A percentile compares a stretch with the other conserved stretches of the same genome.
Evolutionary conservation across 495 filamentous ascomycete genomes (phyloP).

Genomic region (Rhypophila decipiens): DNA sequence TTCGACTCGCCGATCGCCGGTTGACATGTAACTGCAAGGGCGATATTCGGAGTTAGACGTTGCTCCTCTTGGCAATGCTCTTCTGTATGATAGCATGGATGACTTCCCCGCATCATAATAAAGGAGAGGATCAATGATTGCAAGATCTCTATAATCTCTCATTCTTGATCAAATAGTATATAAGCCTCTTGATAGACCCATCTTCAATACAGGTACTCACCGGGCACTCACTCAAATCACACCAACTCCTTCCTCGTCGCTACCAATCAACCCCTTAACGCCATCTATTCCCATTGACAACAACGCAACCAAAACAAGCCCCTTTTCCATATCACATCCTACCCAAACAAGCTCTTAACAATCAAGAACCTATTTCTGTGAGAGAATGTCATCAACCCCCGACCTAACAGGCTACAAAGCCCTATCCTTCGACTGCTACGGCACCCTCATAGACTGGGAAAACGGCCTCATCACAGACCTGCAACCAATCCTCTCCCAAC

Average conservation of each 20-base stretch:
- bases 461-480: constrained; percentile 25
- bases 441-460: constrained; percentile 79
- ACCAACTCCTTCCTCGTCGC: not conserved
- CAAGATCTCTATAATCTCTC: too few species aligned
- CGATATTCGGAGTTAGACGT: too few species aligned
- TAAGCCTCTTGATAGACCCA: not conserved
- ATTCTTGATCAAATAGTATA: not conserved
- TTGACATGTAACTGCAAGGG: too few species aligned
- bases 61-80: too few species aligned
- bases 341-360: not conserved
- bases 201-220: not conserved
- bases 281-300: too few species aligned
- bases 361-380: not conserved
- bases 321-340: not conserved
- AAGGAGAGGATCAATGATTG: too few species aligned
- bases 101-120: too few species aligned
- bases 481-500: constrained; percentile 34
- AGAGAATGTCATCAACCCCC: constrained; percentile 3
- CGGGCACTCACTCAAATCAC: not conserved
- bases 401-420: constrained; percentile 27
- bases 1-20: too few species aligned
- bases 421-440: constrained; percentile 79
- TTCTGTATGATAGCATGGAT: too few species aligned
- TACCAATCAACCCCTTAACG: too few species aligned
- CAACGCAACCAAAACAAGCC: not conserved